These are phyloP conservation scores for Kodamaea laetipori DNA, from an alignment of 805 yeast species.

Conservation along the genomic window DNA sequence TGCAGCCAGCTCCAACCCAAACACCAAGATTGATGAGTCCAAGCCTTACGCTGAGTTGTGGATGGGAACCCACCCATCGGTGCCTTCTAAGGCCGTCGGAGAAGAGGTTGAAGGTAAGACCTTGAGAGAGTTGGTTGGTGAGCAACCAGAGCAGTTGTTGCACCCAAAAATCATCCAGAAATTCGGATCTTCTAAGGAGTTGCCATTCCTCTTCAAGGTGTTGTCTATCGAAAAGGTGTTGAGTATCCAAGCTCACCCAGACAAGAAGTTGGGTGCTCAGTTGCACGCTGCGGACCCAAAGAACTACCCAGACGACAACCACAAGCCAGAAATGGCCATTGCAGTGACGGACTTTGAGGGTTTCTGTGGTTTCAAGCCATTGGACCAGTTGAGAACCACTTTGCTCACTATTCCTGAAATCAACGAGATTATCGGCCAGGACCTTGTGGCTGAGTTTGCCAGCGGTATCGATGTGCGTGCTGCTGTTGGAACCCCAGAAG, in stretches of 20 bases:
- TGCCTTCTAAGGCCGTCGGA: constrained; percentile 65
- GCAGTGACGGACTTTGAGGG: constrained; percentile 97
- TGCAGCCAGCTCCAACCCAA: constrained; percentile 69
- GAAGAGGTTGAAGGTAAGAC: constrained; percentile 46
- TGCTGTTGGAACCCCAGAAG: constrained; percentile 52
- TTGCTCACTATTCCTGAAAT: constrained; percentile 79
- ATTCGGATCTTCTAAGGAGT: constrained; percentile 68
- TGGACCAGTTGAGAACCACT: constrained; percentile 69
- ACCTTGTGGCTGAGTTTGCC: constrained; percentile 55
- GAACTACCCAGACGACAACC: constrained; percentile 96
- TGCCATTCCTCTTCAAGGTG: constrained; percentile 94
- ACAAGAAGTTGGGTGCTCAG: constrained; percentile 75
- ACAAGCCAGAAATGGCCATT: constrained; percentile 99
- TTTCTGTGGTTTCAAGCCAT: constrained; percentile 96
- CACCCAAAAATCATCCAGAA: constrained; percentile 60
- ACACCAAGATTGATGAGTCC: constrained; percentile 60
- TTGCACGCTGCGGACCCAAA: constrained; percentile 83
- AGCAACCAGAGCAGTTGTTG: constrained; percentile 58
- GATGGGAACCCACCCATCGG: constrained; percentile 99
- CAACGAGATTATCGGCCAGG: constrained; percentile 64
- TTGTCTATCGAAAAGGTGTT: constrained; percentile 90
- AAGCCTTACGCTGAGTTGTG: constrained; percentile 96
- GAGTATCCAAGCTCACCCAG: constrained; percentile 97
- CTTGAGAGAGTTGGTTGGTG: constrained; percentile 66
- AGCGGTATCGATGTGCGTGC: constrained; percentile 49